Evolutionary conservation across 805 yeast species (phyloP).

Genomic region (Barnettozyma californica): DNA sequence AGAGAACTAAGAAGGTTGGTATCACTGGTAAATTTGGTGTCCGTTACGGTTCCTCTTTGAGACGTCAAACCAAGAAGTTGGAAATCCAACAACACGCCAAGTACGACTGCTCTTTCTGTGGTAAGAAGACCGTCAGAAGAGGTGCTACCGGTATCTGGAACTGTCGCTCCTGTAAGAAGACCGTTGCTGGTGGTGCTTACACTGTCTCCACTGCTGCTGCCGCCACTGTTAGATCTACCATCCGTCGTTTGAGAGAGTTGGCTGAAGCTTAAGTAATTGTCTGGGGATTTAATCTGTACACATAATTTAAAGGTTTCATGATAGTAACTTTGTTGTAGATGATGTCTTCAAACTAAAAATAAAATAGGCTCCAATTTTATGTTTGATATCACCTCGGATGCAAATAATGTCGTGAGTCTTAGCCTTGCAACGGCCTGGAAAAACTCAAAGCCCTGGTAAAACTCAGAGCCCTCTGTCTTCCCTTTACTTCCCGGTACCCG

Average conservation of each 20-base stretch:
- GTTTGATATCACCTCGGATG: no score
- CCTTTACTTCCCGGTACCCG: neutral
- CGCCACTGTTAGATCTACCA: constrained; percentile 99
- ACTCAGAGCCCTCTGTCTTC: no score
- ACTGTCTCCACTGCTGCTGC: constrained; percentile 99
- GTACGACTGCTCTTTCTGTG: constrained; percentile 99
- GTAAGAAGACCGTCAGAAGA: constrained; percentile 97
- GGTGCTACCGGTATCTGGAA: constrained; percentile 98
- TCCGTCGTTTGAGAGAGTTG: constrained; percentile 99
- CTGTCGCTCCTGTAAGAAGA: constrained; percentile 91
- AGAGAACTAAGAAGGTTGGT: constrained; percentile 99
- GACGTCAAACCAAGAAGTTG: constrained; percentile 99
- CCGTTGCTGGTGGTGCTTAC: constrained; percentile 99
- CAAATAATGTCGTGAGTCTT: no score
- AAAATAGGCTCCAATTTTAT: no score
- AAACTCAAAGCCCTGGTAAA: no score
- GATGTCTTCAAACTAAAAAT: no score
- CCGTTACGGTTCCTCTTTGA: constrained; percentile 99
- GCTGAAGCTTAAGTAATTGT: constrained; percentile 83
- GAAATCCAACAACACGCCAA: constrained; percentile 98
- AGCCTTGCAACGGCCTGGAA: no score
- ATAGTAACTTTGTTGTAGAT: neutral
- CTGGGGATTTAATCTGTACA: constrained; percentile 10
- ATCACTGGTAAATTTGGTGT: constrained; percentile 99
- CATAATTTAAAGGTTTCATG: constrained; percentile 23